These are phyloP conservation scores for Linaria vulgaris DNA, from an alignment of 257 asterid genomes.

Conservation along the genomic window DNA sequence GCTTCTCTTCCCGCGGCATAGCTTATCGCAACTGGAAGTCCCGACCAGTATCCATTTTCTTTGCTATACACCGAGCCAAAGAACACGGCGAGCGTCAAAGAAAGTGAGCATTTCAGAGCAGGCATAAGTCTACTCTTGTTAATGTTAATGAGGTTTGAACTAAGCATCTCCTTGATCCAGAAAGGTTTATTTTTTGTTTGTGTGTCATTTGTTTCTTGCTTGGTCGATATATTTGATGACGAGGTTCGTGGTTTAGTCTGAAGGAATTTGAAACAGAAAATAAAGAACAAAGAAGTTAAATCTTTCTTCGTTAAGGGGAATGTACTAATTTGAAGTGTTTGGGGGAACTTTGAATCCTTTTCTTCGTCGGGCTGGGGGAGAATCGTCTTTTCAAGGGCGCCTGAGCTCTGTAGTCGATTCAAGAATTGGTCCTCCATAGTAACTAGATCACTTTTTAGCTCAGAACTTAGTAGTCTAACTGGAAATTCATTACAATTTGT, in stretches of 20 bases:
- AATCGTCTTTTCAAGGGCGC: conserved; percentile 38
- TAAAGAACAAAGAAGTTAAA: conserved; percentile 60
- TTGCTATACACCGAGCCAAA: conserved; percentile 68
- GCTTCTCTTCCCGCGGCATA: conserved; percentile 69
- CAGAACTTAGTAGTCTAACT: conserved; percentile 23
- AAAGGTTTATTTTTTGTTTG: conserved; percentile 19
- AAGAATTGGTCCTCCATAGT: conserved; percentile 36
- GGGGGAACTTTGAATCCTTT: conserved; percentile 37
- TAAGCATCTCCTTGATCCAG: conserved; percentile 17
- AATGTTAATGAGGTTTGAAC: conserved; percentile 25
- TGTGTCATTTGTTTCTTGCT: conserved; percentile 19
- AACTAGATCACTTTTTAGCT: conserved; percentile 38
- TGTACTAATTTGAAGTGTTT: conserved; percentile 43
- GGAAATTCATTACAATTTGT: conserved; percentile 44
- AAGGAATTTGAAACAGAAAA: conserved; percentile 66
- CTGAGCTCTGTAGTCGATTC: conserved; percentile 41
- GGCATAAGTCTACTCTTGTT: conserved; percentile 49
- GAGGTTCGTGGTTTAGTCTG: conserved; percentile 29
- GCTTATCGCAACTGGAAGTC: conserved; percentile 75
- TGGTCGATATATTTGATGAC: conserved; percentile 12
- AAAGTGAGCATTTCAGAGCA: conserved; percentile 66
- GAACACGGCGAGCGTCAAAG: conserved; percentile 61
- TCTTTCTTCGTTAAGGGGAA: conserved; percentile 32
- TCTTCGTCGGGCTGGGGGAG: conserved; percentile 44
- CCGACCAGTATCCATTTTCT: conserved; percentile 74